phyloP scores from a whole-genome alignment of 495 filamentous ascomycete species.

The Thermothielavioides terrestris region DNA sequence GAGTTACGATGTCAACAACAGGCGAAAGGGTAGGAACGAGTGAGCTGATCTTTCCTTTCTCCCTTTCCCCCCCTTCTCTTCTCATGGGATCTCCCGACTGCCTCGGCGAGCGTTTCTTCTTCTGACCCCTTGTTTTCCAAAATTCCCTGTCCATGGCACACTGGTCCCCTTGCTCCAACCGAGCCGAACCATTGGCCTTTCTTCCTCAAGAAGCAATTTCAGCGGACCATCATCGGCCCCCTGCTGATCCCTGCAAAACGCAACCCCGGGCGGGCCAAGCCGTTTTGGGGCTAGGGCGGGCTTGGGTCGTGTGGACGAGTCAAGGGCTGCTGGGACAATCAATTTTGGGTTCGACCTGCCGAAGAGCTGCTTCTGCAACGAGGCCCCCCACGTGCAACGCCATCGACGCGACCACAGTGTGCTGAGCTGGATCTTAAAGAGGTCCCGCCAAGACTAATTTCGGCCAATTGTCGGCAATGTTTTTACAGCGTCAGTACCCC shows the following conservation, averaged over 20 bases:
- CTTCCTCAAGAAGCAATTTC: conserved; percentile 27
- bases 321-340: conserved; percentile 2
- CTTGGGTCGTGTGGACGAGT: conserved; percentile 8
- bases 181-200: conserved; percentile 17
- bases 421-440: no score
- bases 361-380: neutral
- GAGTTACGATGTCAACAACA: no score
- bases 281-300: conserved; percentile 15
- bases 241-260: conserved; percentile 24
- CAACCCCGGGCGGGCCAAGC: conserved; percentile 16
- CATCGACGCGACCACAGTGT: no score
- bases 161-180: conserved; percentile 11
- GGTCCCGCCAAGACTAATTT: no score
- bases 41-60: conserved; percentile 9
- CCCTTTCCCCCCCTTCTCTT: neutral
- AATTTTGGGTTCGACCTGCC: neutral
- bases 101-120: neutral
- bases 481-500: no score
- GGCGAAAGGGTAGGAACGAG: neutral
- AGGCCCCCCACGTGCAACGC: neutral
- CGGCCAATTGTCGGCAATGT: no score
- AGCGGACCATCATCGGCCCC: conserved; percentile 25
- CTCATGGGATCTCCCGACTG: conserved; percentile 1
- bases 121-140: conserved; percentile 2
- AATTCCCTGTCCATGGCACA: conserved; percentile 4